Conservation (phyloP, 768 basidiomycete species). For the Phylloporus arenicola region DNA sequence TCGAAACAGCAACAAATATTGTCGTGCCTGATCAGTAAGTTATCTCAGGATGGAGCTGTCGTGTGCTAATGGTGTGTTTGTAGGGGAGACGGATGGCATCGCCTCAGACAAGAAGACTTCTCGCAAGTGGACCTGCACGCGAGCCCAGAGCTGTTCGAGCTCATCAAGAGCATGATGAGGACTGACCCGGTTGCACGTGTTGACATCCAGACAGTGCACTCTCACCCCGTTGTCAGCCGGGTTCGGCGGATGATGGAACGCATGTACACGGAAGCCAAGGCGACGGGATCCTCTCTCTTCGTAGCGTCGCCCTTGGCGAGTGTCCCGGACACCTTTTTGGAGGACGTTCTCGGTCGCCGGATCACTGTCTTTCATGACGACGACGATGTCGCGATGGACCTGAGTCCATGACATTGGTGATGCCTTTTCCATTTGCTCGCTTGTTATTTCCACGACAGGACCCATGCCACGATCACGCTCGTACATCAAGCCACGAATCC, state of each 20-base stretch:
- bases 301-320: constrained; percentile 59
- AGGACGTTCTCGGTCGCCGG: constrained; percentile 47
- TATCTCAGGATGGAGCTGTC: constrained; percentile 1
- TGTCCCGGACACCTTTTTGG: constrained; percentile 58
- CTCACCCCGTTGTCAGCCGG: constrained; percentile 59
- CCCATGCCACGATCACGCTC: background rate
- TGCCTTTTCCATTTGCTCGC: background rate
- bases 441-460: constrained; percentile 1
- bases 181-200: constrained; percentile 59
- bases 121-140: constrained; percentile 69
- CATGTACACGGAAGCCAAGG: constrained; percentile 33
- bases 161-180: constrained; percentile 77
- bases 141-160: constrained; percentile 58
- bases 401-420: constrained; percentile 29
- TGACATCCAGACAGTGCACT: constrained; percentile 49
- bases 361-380: constrained; percentile 3
- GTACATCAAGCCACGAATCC: constrained; percentile 5
- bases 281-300: constrained; percentile 40
- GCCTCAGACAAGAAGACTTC: constrained; percentile 87
- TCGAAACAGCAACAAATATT: constrained; percentile 94
- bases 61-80: constrained; percentile 17
- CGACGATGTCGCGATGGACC: constrained; percentile 36
- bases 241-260: constrained; percentile 61
- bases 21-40: constrained; percentile 93
- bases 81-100: constrained; percentile 93